Evolutionary conservation across 768 basidiomycete species (phyloP), one percentile per base, ranked within the genome.

Genomic region (Leucocoprinus leucothites): DNA sequence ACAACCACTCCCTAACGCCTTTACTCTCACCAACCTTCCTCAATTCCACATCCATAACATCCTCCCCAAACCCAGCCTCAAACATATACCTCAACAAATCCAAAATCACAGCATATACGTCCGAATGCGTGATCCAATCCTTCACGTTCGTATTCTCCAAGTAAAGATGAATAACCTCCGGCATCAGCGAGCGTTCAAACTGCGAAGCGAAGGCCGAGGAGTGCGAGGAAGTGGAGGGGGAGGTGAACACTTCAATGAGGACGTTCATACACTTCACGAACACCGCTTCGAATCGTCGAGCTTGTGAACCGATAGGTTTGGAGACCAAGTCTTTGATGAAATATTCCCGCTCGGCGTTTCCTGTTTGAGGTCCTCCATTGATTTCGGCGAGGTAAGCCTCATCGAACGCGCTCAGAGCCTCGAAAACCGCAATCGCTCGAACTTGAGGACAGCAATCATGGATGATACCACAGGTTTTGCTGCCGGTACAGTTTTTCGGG

Each of bases 121-220:
- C 70, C 36, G 61, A 57, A 54, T 71, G 71, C 26, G 65, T 61
- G 50, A 75, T 60, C 74, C 72, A 75, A 58, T 71, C 68, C 21
- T 63, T 65, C 40, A 68, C 64, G 22, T 66, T 69, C 28, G 60
- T 63, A 57, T 70, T 68, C 47, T 56, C 53, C 19, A 75, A 61
- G 58, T 71, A 72, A 4, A 51, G 61, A 44, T 69, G 64, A 6
- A 75, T 58, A 3, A 72, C 66, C 46, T 69, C 67, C 1, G 68
- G 69, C n/a, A 74, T 61, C 49, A 36, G 60, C 25, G 58, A 71
- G 59, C 18, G 52, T 52, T 55, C 54, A 9, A 56, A 56, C 21
- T 26, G 48, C 19, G 38, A 22, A 5, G 26, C 14, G 18, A 35
- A 11, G 9, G 28, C 8, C 16, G 8, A n/a, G 19, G 48, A 22